Base-by-base conservation (phyloP, 2,329 filamentous ascomycete species). In the Endothia cerciana region DNA sequence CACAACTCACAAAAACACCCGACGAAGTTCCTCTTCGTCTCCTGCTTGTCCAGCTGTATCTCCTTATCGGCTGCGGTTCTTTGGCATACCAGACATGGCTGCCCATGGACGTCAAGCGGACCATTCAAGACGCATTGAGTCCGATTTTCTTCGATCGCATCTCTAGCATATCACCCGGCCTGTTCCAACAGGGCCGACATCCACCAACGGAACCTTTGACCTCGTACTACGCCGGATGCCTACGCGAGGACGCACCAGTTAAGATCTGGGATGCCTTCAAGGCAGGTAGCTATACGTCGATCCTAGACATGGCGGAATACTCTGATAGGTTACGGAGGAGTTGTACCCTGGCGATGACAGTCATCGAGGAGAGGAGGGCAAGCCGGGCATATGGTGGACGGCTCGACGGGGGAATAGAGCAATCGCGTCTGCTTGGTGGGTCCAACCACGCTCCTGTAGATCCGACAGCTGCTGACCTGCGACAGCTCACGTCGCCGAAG, bases 101-200 rank as follows among this genome's bases (percentile, higher is more conserved):
- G 13, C 77, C 77, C 0, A 77, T 87, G 11, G 83, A 80, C 3
- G 81, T 88, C 1, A 88, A 88, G 73, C 80, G 85, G 28, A 84
- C 83, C 0, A 84, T 87, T 36, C 81, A 85, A n/a, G 85, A 87
- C 68, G 83, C 84, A 0, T 77, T 88, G 0, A 84, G 78, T 2
- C 81, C 84, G 0, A 74, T 86, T 1, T 85, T 85, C 66, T 82
- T 84, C 67, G 86, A 88, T 71, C 80, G 86, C 1, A 74, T 87
- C 6, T 83, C 84, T 1, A 83, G 79, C 0, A 72, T 87, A 2
- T 77, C 85, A 0, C 85, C 85, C 0, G 77, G 76, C 0, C 69
- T 79, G 53, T 80, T 82, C 51, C 68, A 63, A 68, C 81, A 69
- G 72, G 75, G 22, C 68, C 75, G 13, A 70, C 72, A 56, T 67